These are phyloP conservation scores for Suhomyces prunicola DNA, from an alignment of 805 yeast species.

Conservation along the genomic window DNA sequence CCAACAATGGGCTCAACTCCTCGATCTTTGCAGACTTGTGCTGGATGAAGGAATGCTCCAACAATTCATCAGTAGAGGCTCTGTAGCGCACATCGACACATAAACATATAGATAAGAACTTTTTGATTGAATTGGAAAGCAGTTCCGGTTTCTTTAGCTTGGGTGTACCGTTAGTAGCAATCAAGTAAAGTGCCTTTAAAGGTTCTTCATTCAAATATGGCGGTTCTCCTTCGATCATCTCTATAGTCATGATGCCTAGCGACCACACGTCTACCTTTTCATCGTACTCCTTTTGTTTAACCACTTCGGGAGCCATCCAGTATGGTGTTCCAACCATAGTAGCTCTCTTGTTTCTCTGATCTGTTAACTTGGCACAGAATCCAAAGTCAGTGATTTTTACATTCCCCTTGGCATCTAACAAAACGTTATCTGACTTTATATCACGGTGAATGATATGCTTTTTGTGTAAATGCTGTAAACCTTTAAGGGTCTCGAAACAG, in stretches of 20 bases:
- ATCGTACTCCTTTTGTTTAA: conserved; percentile 74
- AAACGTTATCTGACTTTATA: conserved; percentile 45
- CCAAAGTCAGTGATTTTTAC: conserved; percentile 48
- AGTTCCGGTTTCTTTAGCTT: conserved; percentile 64
- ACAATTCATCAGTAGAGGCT: conserved; percentile 84
- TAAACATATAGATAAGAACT: conserved; percentile 83
- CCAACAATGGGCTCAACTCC: conserved; percentile 58
- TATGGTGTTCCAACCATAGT: conserved; percentile 89
- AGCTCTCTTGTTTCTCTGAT: conserved; percentile 67
- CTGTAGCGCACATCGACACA: conserved; percentile 93
- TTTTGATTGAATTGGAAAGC: conserved; percentile 72
- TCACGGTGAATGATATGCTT: conserved; percentile 83
- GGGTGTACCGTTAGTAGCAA: conserved; percentile 81
- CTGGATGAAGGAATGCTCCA: conserved; percentile 70
- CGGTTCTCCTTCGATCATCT: conserved; percentile 85
- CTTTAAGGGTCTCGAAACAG: conserved; percentile 85
- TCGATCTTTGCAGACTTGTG: conserved; percentile 57
- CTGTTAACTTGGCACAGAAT: conserved; percentile 67
- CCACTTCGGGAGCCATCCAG: conserved; percentile 92
- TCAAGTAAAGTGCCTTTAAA: conserved; percentile 67
- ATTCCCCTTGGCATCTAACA: conserved; percentile 41
- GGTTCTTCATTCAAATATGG: conserved; percentile 82
- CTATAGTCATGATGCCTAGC: conserved; percentile 80
- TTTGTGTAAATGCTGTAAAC: conserved; percentile 85
- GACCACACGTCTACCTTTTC: conserved; percentile 85